Evolutionary conservation across 108 stramenopile species (phyloP).

Genomic region (Cyclotella sp.): DNA sequence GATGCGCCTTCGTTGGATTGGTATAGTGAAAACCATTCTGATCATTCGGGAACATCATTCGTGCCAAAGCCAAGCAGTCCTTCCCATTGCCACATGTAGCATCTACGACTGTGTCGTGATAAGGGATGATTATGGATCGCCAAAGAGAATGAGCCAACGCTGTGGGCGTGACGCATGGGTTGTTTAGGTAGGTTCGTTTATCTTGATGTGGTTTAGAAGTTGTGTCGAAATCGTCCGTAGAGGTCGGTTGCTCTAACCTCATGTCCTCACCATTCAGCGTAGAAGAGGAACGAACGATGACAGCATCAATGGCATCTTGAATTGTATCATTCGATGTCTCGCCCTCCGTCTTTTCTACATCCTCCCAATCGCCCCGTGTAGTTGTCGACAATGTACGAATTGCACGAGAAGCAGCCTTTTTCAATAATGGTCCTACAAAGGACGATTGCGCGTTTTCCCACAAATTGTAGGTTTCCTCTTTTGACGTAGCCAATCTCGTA

Average conservation of each 20-base stretch:
- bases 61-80: conserved; percentile 64
- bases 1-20: conserved; percentile 6
- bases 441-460: conserved; percentile 17
- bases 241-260: neutral
- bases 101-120: conserved; percentile 75
- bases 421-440: conserved; percentile 25
- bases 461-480: neutral
- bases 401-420: conserved; percentile 29
- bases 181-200: conserved; percentile 47
- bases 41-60: conserved; percentile 58
- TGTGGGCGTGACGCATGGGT: conserved; percentile 72
- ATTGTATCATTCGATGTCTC: conserved; percentile 7
- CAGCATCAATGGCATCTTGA: conserved; percentile 29
- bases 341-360: neutral
- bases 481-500: neutral
- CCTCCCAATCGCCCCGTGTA: neutral
- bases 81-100: conserved; percentile 86
- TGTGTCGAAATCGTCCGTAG: neutral
- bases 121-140: conserved; percentile 60
- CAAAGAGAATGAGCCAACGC: conserved; percentile 81
- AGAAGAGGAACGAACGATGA: conserved; percentile 20
- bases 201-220: conserved; percentile 19
- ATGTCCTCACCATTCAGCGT: conserved; percentile 1
- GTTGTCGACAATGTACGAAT: conserved; percentile 28
- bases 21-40: neutral